phyloP scores from a whole-genome alignment of 169 alveolate genomes.

The Toxoplasma gondii region DNA sequence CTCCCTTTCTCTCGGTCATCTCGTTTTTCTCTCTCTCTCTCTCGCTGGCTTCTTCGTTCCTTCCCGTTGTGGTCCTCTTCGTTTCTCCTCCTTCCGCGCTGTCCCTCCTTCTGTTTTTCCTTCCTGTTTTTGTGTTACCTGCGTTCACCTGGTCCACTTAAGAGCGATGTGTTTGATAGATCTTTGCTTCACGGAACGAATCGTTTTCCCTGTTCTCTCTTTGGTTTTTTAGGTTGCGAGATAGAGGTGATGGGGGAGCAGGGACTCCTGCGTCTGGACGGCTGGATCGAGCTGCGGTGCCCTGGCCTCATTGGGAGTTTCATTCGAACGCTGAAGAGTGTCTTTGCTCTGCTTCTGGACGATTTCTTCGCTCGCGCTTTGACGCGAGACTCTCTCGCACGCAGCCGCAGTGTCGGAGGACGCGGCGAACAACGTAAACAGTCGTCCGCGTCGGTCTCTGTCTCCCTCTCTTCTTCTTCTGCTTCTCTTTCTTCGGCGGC shows the following conservation, averaged over 20 bases:
- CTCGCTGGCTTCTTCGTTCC: not conserved
- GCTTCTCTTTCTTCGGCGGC: not conserved
- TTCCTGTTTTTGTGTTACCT: not conserved
- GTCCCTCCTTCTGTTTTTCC: too few species aligned
- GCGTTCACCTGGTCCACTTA: too few species aligned
- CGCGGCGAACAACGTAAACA: not conserved
- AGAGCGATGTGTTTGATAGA: too few species aligned
- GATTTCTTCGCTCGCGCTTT: not conserved
- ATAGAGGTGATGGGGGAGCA: not conserved
- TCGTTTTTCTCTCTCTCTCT: not conserved
- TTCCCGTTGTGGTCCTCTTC: not conserved
- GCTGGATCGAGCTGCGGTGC: constrained; percentile 59
- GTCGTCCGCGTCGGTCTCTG: not conserved
- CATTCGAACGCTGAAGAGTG: constrained; percentile 31
- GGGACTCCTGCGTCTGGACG: constrained; percentile 52
- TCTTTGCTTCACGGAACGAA: too few species aligned
- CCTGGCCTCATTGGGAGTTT: constrained; percentile 49
- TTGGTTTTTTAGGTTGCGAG: constrained; percentile 50
- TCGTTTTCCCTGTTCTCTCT: too few species aligned
- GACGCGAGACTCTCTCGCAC: not conserved
- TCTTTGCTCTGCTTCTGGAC: constrained; percentile 23
- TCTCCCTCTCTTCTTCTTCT: not conserved
- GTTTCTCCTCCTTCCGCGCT: not conserved
- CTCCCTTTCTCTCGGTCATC: not conserved
- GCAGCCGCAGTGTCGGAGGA: not conserved